Evolutionary conservation across 163 green algal species (phyloP), one percentile per base, ranked within the genome.

Genomic region (Scenedesmus sp.): DNA sequence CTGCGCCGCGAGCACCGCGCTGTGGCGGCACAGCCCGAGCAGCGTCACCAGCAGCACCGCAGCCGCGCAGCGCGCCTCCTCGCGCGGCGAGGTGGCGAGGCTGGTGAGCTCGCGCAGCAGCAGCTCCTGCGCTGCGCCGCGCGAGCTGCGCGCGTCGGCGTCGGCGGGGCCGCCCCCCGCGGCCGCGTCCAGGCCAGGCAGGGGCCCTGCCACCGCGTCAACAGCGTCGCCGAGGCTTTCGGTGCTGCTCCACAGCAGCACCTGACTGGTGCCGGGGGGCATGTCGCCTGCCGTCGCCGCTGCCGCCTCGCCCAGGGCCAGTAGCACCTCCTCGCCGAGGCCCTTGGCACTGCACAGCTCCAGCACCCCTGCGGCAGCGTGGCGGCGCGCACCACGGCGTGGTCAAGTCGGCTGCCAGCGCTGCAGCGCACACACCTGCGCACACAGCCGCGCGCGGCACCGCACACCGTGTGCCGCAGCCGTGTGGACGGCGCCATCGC

Each of bases 1-100:
- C 33, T 10, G 56, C 7, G 22, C 42, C 0, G 64, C 53, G 62
- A 89, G 60, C 31, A 65, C 36, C 0, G 45, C 17, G 34, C 34
- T 70, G 13, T 69, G 17, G 26, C 86, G 75, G 22, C 83, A 90
- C 47, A 64, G 34, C 85, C 90, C 85, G 60, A 97, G 76, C 63
- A 98, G 87, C 0, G 83, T 90, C 39, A 97, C 80, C 57, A 97
- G 86, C 92, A 90, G 95, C 24, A 97, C 86, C 24, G 86, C 84
- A 4, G 83, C 90, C 1, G 91, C 88, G 48, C 86, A 91, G 84
- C 67, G 51, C 18, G 42, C 50, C 10, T 76, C 47, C 31, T 76
- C 67, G 31, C 54, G 50, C 10, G 51, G 13, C 1, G 51, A 53
- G 22, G 54, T n/a, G 18, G 67, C 67, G 50, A 76, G 63, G 13